Evolutionary conservation across 2,329 filamentous ascomycete genomes (phyloP), one percentile per base, ranked within the genome.

Genomic region (Colletotrichum tabaci): DNA sequence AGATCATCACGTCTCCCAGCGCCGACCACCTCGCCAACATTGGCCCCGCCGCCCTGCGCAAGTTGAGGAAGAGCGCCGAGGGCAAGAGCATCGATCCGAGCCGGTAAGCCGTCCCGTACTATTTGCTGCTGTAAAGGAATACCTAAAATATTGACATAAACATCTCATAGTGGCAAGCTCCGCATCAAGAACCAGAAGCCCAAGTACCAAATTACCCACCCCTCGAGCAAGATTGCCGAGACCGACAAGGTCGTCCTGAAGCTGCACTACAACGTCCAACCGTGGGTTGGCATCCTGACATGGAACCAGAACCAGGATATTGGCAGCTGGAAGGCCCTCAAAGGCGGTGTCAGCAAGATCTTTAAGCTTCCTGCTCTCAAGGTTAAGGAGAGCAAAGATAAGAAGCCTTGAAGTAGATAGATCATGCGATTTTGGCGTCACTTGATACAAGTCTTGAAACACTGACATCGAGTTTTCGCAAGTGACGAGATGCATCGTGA

Each of bases 121-220:
- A n/a, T 12, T 21, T 9, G 52, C 15, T 49, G 18, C 26, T 21
- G 68, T 52, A 65, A 73, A 65, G 16, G 21, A 75, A 46, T 61
- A 75, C 76, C 5, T 23, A 30, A 18, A 18, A 7, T 35, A 47
- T 66, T 56, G 66, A 74, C 18, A 61, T 10, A 10, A 9, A 38
- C 35, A 73, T 53, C 64, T 8, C 61, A 69, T 70, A 91, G 92
- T 7, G 96, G 95, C 40, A 88, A 93, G 64, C 84, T 98, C 49
- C 88, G 90, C 68, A 87, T 98, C 75, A 90, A 91, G 79, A 95
- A 95, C 82, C 94, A 98, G 81, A 93, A 92, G 79, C 93, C 95
- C 3, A 99, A 99, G 83, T 99, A 99, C 86, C 95, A 98, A 80
- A 96, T 99, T 83, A 97, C 95, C 5, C 95, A 98, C 81, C 93